Evolutionary conservation across 176 grass and related monocot genomes (phyloP), one percentile per base, ranked within the genome.

Genomic region (Oryza punctata): DNA sequence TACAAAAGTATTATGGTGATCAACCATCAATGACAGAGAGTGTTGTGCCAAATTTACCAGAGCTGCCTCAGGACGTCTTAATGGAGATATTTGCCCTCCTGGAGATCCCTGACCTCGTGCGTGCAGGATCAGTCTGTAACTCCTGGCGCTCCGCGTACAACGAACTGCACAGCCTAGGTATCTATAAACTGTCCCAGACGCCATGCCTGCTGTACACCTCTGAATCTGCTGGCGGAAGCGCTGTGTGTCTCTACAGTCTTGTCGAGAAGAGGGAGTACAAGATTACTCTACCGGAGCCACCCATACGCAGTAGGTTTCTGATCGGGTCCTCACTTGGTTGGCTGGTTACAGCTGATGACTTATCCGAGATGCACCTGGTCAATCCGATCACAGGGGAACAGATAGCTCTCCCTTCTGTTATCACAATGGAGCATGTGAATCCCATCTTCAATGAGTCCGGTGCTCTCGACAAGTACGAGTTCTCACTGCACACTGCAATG

Each of bases 171-270:
- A 72, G 23, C 23, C 37, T 72, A 46, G 69, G 69, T 11, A n/a
- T 24, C 1, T 72, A 72, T n/a, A 72, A 46, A 15, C 40, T 5
- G 23, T 12, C 21, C 69, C 69, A 71, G 69, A 71, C 69, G 43
- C 70, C 70, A 1, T 73, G 70, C 70, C 70, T 73, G 5, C 24
- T 73, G 5, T 49, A 74, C 71, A 73, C 70, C 70, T 73, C 24
- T 15, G 43, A 45, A 46, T 73, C 24, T 16, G 24, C 70, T 28
- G 70, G 70, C 9, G 41, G 49, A 5, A 73, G 24, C 7, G 70
- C 18, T 5, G 43, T 24, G 2, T 26, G 13, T 21, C 43, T 73
- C 70, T 73, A 73, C 24, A 73, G 43, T 43, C 41, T 73, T 9
- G 70, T 24, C 5, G 43, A 73, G 24, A 49, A 49, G 43, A 47